Conservation (phyloP, 106 monocot species). For the Dioscorea dumetorum region DNA sequence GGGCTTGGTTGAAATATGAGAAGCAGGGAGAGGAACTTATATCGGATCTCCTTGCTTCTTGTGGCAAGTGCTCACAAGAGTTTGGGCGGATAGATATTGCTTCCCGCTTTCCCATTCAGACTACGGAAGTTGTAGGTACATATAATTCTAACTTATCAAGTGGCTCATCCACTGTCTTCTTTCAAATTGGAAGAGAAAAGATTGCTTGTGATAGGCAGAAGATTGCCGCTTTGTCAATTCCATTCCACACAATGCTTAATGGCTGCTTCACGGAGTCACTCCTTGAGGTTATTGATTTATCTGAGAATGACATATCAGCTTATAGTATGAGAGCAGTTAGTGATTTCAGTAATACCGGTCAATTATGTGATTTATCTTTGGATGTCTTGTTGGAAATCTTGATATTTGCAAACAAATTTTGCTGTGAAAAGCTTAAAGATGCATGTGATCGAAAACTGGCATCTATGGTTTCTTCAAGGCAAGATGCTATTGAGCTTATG, state of each 20-base stretch:
- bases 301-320: slow-evolving; percentile 81
- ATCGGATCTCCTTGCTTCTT: slow-evolving; percentile 79
- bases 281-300: slow-evolving; percentile 78
- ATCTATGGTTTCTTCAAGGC: slow-evolving; percentile 57
- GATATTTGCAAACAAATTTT: slow-evolving; percentile 85
- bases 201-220: slow-evolving; percentile 64
- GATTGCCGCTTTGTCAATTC: slow-evolving; percentile 72
- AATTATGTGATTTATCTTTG: slow-evolving; percentile 40
- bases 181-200: slow-evolving; percentile 58
- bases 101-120: slow-evolving; percentile 34
- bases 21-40: slow-evolving; percentile 77
- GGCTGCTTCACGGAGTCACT: slow-evolving; percentile 83
- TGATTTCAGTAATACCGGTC: slow-evolving; percentile 39
- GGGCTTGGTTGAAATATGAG: slow-evolving; percentile 88
- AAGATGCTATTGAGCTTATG: slow-evolving; percentile 90
- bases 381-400: slow-evolving; percentile 73
- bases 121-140: slow-evolving; percentile 1
- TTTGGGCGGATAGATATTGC: slow-evolving; percentile 52
- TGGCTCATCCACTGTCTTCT: slow-evolving; percentile 36
- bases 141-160: slow-evolving; percentile 2
- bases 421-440: slow-evolving; percentile 86
- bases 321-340: slow-evolving; percentile 61
- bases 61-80: slow-evolving; percentile 72
- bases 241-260: slow-evolving; percentile 88
- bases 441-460: slow-evolving; percentile 86